These are phyloP conservation scores for Hygrocybe punicea DNA, from an alignment of 768 basidiomycete genomes.

Conservation along the genomic window DNA sequence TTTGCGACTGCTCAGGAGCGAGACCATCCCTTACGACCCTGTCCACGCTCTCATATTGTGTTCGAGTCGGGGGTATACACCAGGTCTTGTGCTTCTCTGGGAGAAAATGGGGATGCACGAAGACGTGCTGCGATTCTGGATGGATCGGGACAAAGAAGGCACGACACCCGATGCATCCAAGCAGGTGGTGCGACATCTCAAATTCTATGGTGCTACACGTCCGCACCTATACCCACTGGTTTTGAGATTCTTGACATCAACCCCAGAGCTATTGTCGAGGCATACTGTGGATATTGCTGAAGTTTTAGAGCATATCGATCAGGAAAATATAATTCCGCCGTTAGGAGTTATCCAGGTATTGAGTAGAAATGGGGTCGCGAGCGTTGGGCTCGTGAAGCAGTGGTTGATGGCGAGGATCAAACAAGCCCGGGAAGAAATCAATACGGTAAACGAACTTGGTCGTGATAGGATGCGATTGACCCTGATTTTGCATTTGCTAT, in stretches of 20 bases:
- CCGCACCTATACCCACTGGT: constrained; percentile 84
- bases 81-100: constrained; percentile 86
- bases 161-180: constrained; percentile 37
- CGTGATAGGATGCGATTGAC: constrained; percentile 5
- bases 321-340: constrained; percentile 80
- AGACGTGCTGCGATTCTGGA: constrained; percentile 90
- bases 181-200: constrained; percentile 71
- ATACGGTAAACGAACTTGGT: constrained; percentile 54
- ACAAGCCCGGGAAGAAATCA: constrained; percentile 70
- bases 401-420: constrained; percentile 83
- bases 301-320: constrained; percentile 75
- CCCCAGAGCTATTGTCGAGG: constrained; percentile 62
- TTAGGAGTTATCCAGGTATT: constrained; percentile 87
- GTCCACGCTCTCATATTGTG: constrained; percentile 95
- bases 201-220: constrained; percentile 64
- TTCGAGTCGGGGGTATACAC: constrained; percentile 75
- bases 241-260: constrained; percentile 84
- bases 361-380: constrained; percentile 84
- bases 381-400: constrained; percentile 86
- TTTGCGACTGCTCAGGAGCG: constrained; percentile 61
- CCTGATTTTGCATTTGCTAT: constrained; percentile 6
- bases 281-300: constrained; percentile 70
- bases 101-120: constrained; percentile 95
- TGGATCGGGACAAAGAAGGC: constrained; percentile 60
- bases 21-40: constrained; percentile 70